Conservation (phyloP, 1,139 yeast genomes). For the Protomyces inouyei region DNA sequence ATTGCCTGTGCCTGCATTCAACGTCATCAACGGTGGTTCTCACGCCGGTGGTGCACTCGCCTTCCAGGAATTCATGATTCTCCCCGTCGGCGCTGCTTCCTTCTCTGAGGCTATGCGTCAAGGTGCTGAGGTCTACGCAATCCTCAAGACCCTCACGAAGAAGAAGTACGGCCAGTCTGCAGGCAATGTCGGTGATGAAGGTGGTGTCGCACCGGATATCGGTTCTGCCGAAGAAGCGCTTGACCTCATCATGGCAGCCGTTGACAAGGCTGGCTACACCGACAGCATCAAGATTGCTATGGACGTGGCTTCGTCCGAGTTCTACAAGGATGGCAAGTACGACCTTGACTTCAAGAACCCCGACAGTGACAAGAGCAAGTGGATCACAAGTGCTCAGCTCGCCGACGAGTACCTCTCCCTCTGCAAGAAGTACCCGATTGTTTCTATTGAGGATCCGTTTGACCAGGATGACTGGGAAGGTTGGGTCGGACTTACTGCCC, state of each 20-base stretch:
- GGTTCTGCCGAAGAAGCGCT: slow-evolving; percentile 90
- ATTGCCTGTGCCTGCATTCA: slow-evolving; percentile 48
- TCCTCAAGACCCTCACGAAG: slow-evolving; percentile 83
- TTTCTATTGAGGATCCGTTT: slow-evolving; percentile 95
- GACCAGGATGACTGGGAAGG: slow-evolving; percentile 99
- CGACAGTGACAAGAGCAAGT: slow-evolving; percentile 76
- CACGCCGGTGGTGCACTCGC: slow-evolving; percentile 99
- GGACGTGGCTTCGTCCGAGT: slow-evolving; percentile 95
- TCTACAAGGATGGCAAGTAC: slow-evolving; percentile 91
- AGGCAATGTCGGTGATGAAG: slow-evolving; percentile 99
- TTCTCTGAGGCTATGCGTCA: slow-evolving; percentile 92
- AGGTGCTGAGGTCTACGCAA: slow-evolving; percentile 95
- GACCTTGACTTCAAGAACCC: slow-evolving; percentile 97
- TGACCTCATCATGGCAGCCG: slow-evolving; percentile 81
- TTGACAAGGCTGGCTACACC: slow-evolving; percentile 85
- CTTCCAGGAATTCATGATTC: slow-evolving; percentile 98
- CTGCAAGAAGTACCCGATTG: slow-evolving; percentile 87
- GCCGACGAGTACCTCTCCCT: slow-evolving; percentile 75
- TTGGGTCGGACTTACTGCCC: slow-evolving; percentile 77
- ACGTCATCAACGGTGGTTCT: slow-evolving; percentile 97
- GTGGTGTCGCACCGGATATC: slow-evolving; percentile 98
- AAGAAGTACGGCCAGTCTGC: slow-evolving; percentile 93
- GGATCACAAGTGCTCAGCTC: slow-evolving; percentile 82
- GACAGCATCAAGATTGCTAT: slow-evolving; percentile 86
- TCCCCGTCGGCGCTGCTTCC: slow-evolving; percentile 78